These are phyloP conservation scores for Pulveroboletus sp. DNA, from an alignment of 768 basidiomycete genomes.

Conservation along the genomic window DNA sequence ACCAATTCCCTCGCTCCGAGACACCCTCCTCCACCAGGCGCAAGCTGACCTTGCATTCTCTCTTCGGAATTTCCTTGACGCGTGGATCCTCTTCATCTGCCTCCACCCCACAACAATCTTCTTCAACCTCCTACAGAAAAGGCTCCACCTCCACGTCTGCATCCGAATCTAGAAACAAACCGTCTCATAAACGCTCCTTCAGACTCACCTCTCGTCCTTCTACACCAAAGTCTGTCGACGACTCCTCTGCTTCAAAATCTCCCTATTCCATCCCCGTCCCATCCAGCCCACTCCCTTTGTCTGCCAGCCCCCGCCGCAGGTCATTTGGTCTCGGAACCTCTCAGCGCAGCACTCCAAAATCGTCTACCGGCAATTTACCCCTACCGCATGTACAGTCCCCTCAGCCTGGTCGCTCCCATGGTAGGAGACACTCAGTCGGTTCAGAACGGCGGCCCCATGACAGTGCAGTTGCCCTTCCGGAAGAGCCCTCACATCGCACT, in stretches of 20 bases:
- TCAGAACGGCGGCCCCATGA: constrained; percentile 31
- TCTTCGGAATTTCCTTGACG: constrained; percentile 28
- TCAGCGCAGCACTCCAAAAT: constrained; percentile 28
- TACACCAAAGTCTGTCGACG: constrained; percentile 28
- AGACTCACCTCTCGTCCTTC: constrained; percentile 27
- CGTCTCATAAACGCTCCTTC: constrained; percentile 30
- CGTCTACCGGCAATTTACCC: constrained; percentile 26
- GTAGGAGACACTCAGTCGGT: constrained; percentile 25
- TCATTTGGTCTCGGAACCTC: constrained; percentile 29
- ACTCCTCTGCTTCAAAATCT: constrained; percentile 15
- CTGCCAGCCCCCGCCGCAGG: constrained; percentile 31
- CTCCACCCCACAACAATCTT: constrained; percentile 16
- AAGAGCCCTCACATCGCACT: constrained; percentile 17
- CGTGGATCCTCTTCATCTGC: constrained; percentile 23
- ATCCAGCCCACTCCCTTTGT: constrained; percentile 28
- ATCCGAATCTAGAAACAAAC: constrained; percentile 12
- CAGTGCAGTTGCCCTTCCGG: constrained; percentile 31
- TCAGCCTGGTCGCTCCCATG: constrained; percentile 20
- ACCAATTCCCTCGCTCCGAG: constrained; percentile 22
- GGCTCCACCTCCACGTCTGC: constrained; percentile 21
- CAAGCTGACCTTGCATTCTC: constrained; percentile 19
- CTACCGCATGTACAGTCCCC: constrained; percentile 15
- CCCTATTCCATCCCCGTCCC: constrained; percentile 25
- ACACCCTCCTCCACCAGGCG: constrained; percentile 25
- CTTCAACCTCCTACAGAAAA: constrained; percentile 19